Conservation (phyloP, 2,329 filamentous ascomycete species). For the Hymenoscyphus fraxineus region DNA sequence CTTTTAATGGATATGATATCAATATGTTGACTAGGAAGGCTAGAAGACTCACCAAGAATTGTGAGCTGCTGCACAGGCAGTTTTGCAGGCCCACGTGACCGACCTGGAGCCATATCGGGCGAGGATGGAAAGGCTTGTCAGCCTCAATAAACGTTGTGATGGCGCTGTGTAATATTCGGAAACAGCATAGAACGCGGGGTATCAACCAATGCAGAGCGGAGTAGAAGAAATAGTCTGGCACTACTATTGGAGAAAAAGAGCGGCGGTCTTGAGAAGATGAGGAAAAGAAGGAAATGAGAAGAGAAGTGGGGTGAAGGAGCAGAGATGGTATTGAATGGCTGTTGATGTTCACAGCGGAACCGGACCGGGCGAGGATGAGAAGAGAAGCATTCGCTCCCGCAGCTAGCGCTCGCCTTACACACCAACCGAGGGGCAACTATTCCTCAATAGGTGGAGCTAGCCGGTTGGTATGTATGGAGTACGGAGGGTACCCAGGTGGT, state of each 20-base stretch:
- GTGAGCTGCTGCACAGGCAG: conserved; percentile 73
- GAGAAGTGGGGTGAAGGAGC: not conserved
- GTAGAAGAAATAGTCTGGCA: not conserved
- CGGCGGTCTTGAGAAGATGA: not conserved
- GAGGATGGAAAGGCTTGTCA: conserved; percentile 17
- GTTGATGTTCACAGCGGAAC: not conserved
- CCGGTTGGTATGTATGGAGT: not conserved
- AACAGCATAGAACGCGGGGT: not conserved
- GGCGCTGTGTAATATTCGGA: not conserved
- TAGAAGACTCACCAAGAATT: conserved; percentile 64
- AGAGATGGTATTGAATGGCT: not conserved
- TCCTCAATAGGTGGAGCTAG: not conserved
- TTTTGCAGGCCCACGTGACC: conserved; percentile 45
- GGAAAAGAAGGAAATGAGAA: not conserved
- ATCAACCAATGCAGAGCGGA: not conserved
- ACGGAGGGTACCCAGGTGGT: too few species aligned
- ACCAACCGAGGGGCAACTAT: not conserved
- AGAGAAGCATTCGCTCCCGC: conserved; percentile 2
- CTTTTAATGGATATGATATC: not conserved
- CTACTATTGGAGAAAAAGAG: conserved; percentile 5
- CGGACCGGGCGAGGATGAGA: not conserved
- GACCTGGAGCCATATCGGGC: conserved; percentile 26
- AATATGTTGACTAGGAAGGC: not conserved
- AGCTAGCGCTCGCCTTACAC: not conserved
- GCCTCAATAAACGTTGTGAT: conserved; percentile 6